A percentile compares a stretch with the other conserved stretches of the same genome.
These are phyloP conservation scores for Arachnomyces sp. DNA, from an alignment of 2,329 filamentous ascomycete genomes.

Conservation along the genomic window DNA sequence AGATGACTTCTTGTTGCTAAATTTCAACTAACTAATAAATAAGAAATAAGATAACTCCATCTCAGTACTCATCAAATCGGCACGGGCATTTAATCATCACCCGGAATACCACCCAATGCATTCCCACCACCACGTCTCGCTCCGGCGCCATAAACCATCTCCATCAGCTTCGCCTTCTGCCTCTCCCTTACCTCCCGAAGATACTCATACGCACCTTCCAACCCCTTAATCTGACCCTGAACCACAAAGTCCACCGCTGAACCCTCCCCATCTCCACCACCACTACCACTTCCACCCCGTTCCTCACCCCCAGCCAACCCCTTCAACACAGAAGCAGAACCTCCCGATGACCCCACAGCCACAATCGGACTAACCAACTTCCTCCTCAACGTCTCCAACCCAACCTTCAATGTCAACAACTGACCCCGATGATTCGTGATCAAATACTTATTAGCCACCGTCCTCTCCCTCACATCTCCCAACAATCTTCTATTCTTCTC, in stretches of 20 bases:
- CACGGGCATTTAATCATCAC: background rate
- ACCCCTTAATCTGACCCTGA: constrained; percentile 75
- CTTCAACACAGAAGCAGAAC: constrained; percentile 13
- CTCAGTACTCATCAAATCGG: background rate
- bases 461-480: constrained; percentile 69
- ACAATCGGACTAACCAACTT: constrained; percentile 74
- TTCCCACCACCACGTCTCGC: constrained; percentile 7
- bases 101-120: constrained; percentile 1
- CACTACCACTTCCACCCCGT: constrained; percentile 17
- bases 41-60: no score
- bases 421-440: constrained; percentile 81
- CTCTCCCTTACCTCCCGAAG: constrained; percentile 65
- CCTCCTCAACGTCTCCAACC: constrained; percentile 72
- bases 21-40: no score
- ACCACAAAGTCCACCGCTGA: constrained; percentile 48
- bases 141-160: constrained; percentile 61
- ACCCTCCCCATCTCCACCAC: constrained; percentile 48
- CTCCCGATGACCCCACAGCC: constrained; percentile 27
- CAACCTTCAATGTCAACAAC: constrained; percentile 74
- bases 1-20: no score
- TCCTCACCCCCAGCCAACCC: constrained; percentile 12
- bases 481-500: constrained; percentile 82
- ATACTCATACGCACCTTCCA: constrained; percentile 73
- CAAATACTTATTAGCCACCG: constrained; percentile 78
- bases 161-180: constrained; percentile 77